Evolutionary conservation across 495 filamentous ascomycete species (phyloP), one percentile per base, ranked within the genome.

Genomic region (Collariella sp.): DNA sequence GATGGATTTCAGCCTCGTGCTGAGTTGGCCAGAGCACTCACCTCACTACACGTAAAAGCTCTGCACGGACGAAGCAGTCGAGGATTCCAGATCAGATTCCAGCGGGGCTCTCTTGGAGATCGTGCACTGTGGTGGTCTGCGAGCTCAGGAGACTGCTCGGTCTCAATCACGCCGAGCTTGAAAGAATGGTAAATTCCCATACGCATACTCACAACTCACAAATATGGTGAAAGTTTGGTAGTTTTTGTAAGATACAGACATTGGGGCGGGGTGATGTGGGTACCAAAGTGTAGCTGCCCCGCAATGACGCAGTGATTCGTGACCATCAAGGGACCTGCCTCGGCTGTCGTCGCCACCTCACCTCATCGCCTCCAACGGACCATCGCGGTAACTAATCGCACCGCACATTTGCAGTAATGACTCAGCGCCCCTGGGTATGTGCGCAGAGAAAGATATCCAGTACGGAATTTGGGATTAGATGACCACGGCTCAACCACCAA

Each of bases 221-320:
- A 3, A 4, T 12, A 38, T 16, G 5, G 10, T 38, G 35, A 13
- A 7, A 11, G 16, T 7, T 18, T 13, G 41, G 20, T 24, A 15
- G 6, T 23, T 3, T 23, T 2, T 24, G 41, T 18, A 3, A 19
- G 12, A 5, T 24, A 13, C 24, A n/a, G n/a, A n/a, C n/a, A n/a
- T n/a, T n/a, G 12, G 42, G 1, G 40, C 46, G 40, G 33, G 26
- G 29, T 15, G 3, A 11, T 20, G 22, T 3, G 3, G 6, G 29
- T 50, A 35, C 39, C 18, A 15, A 5, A 5, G 12, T 31, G 46
- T 33, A 45, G 16, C 54, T 52, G 12, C 48, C 55, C 55, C 55
- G 38, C 55, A 41, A 57, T 57, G 55, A 57, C 55, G 55, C 49
- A 52, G 44, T 24, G 26, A n/a, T 24, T 7, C 15, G 24, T 9